These are phyloP conservation scores for Aquilaria malaccensis DNA, from an alignment of 345 rosid genomes.

Conservation along the genomic window DNA sequence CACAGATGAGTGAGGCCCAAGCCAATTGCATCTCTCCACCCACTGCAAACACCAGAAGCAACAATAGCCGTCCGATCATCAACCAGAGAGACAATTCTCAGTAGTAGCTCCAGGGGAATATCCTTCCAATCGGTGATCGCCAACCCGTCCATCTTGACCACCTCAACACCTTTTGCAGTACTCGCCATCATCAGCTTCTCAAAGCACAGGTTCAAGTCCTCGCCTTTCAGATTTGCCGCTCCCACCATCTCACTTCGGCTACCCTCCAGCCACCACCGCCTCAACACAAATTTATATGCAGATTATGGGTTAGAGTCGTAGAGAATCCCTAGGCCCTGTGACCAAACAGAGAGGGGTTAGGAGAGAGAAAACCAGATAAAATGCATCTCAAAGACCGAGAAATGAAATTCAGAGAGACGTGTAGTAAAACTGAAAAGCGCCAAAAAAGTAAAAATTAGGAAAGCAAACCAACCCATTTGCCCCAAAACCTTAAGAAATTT, in stretches of 20 bases:
- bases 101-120: conserved; percentile 76
- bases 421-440: background rate
- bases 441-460: background rate
- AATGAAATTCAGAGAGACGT: background rate
- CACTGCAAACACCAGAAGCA: conserved; percentile 85
- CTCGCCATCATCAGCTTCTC: conserved; percentile 49
- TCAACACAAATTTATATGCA: background rate
- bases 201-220: conserved; percentile 56
- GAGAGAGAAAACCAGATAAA: conserved; percentile 7
- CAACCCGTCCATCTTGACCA: conserved; percentile 41
- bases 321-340: conserved; percentile 24
- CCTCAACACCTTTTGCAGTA: conserved; percentile 13
- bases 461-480: conserved; percentile 1
- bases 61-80: conserved; percentile 66
- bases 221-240: conserved; percentile 23
- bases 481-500: conserved; percentile 3
- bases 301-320: background rate
- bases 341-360: conserved; percentile 12
- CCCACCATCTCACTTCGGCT: conserved; percentile 25
- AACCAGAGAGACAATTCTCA: conserved; percentile 65
- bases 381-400: background rate
- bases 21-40: conserved; percentile 88
- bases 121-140: conserved; percentile 76
- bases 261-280: conserved; percentile 20
- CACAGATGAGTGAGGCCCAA: conserved; percentile 73